phyloP scores from a whole-genome alignment of 2,329 filamentous ascomycete genomes.

The Apiospora koreana region DNA sequence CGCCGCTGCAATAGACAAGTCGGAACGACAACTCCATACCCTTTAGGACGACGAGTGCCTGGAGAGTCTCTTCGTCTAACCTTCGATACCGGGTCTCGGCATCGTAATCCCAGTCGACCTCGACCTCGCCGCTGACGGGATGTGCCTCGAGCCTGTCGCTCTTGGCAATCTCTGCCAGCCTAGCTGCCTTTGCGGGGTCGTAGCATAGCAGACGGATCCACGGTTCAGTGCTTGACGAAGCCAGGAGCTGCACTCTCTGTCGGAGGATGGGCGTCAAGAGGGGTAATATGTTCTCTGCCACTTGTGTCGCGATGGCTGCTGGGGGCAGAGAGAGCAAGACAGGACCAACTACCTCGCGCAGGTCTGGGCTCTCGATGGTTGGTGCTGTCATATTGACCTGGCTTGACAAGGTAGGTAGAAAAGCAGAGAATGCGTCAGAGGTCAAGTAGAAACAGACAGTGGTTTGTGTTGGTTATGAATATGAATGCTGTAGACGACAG shows the following conservation, averaged over 20 bases:
- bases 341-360: conserved; percentile 51
- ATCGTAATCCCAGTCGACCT: conserved; percentile 69
- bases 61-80: conserved; percentile 75
- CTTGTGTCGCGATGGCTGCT: conserved; percentile 58
- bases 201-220: conserved; percentile 77
- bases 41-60: conserved; percentile 63
- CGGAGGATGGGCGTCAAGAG: conserved; percentile 66
- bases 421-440: background rate
- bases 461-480: background rate
- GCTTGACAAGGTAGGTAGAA: background rate
- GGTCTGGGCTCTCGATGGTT: conserved; percentile 44
- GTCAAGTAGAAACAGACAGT: background rate
- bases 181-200: conserved; percentile 56
- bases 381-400: conserved; percentile 27
- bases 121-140: conserved; percentile 77
- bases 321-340: conserved; percentile 62
- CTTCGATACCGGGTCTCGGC: conserved; percentile 64
- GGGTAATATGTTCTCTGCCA: conserved; percentile 57
- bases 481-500: background rate
- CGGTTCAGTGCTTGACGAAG: conserved; percentile 59
- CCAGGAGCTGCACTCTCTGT: conserved; percentile 65
- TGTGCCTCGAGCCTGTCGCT: conserved; percentile 74
- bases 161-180: conserved; percentile 61
- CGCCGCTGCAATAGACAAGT: conserved; percentile 69
- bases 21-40: conserved; percentile 65